Conservation (phyloP, 345 rosid species). For the Moricandia arvensis region DNA sequence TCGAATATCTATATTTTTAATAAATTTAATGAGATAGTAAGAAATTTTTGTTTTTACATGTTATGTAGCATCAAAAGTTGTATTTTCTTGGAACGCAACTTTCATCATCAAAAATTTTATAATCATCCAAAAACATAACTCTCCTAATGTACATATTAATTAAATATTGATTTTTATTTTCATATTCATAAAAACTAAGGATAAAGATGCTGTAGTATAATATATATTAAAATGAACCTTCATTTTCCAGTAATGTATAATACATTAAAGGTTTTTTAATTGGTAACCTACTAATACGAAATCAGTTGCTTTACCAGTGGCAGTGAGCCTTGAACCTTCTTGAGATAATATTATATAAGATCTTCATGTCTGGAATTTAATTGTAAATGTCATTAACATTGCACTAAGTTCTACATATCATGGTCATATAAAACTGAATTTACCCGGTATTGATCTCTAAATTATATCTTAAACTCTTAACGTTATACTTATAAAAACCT, state of each 20-base stretch:
- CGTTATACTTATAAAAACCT: neutral
- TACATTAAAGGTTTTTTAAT: neutral
- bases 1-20: neutral
- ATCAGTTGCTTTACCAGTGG: neutral
- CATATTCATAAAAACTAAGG: too few relatives aligned
- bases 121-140: too few relatives aligned
- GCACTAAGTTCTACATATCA: neutral
- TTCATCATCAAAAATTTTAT: too few relatives aligned
- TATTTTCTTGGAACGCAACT: too few relatives aligned
- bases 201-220: too few relatives aligned
- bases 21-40: neutral
- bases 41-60: neutral
- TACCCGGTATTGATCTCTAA: neutral
- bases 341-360: neutral
- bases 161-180: too few relatives aligned
- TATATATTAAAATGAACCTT: neutral
- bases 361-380: neutral
- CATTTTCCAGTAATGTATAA: neutral
- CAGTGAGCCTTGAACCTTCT: neutral
- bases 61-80: neutral
- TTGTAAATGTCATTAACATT: neutral
- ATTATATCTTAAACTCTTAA: neutral
- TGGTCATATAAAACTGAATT: neutral
- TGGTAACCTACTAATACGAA: neutral
- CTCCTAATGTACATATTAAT: too few relatives aligned